Percentiles rank a stretch among this genome's conserved stretches.
Evolutionary conservation across 139 green algal species (phyloP).

Genomic region (Chlorella sp.): DNA sequence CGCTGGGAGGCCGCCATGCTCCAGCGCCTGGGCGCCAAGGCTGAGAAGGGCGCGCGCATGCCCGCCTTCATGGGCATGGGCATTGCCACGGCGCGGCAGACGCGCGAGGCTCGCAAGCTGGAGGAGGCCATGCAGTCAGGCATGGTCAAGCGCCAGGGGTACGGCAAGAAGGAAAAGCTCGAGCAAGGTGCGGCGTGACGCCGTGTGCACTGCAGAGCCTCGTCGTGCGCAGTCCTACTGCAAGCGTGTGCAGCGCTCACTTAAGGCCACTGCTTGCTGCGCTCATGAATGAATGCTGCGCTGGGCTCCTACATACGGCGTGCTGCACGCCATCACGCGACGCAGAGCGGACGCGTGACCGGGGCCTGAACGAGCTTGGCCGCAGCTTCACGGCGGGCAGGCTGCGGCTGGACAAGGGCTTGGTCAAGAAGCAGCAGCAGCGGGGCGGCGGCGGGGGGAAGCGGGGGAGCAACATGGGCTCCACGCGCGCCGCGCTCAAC

Average conservation of each 20-base stretch:
- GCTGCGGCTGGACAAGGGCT: background rate
- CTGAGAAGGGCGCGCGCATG: slow-evolving; percentile 34
- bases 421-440: background rate
- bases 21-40: slow-evolving; percentile 39
- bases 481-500: background rate
- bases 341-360: background rate
- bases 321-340: no score
- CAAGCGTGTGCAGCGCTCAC: background rate
- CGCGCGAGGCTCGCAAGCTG: slow-evolving; percentile 29
- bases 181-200: slow-evolving; percentile 12
- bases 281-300: background rate
- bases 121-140: slow-evolving; percentile 61
- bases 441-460: background rate
- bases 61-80: slow-evolving; percentile 39
- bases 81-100: background rate
- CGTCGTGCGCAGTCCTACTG: background rate
- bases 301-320: no score
- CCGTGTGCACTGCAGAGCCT: background rate
- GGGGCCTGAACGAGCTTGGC: background rate
- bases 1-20: slow-evolving; percentile 48
- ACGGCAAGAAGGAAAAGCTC: slow-evolving; percentile 48
- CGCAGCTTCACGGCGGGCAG: background rate
- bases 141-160: slow-evolving; percentile 49
- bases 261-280: background rate
- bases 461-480: background rate